Evolutionary conservation across 2,329 filamentous ascomycete species (phyloP), one percentile per base, ranked within the genome.

Genomic region (Plenodomus tracheiphilus): DNA sequence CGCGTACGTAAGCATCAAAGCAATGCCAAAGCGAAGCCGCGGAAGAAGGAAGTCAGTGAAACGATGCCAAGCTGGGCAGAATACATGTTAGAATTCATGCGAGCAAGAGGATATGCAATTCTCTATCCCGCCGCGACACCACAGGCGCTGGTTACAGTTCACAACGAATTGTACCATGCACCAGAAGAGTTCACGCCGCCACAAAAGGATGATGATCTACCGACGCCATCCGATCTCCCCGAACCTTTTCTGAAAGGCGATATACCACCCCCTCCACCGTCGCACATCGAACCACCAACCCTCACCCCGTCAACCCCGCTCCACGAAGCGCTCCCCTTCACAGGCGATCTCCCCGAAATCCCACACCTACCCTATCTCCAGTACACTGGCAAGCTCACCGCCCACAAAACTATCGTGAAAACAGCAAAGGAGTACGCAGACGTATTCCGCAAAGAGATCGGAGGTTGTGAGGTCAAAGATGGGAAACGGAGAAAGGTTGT

Each of bases 31-130:
- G 16, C 68, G 48, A 36, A 54, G 16, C 39, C 66, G 38, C 53
- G 65, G 13, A 18, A 52, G 13, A 68, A 70, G 41, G 56, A 80
- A 10, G 79, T 91, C n/a, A 84, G 85, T 41, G 85, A 85, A 54
- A 81, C 77, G 10, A 84, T 86, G 43, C 89, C 91, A 0, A 80
- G 88, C 0, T 94, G 90, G 86, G 79, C 91, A 47, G 88, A 95
- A 71, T 86, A 91, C 58, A 78, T 89, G 47, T 77, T 94, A 32
- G 86, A 90, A 64, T 80, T 97, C 15, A 87, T 89, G 54, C 84
- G 87, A 11, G 82, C 85, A 3, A 82, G 89, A 21, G 89, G 88
- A 11, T 96, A 95, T 72, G 85, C 82, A 59, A 85, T 89, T 44
- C 73, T 96, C 1, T 96, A 96, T 64, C 93, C 93, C 0, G 83